Conservation (phyloP, 2,329 filamentous ascomycete species). For the Beauveria brongniartii region DNA sequence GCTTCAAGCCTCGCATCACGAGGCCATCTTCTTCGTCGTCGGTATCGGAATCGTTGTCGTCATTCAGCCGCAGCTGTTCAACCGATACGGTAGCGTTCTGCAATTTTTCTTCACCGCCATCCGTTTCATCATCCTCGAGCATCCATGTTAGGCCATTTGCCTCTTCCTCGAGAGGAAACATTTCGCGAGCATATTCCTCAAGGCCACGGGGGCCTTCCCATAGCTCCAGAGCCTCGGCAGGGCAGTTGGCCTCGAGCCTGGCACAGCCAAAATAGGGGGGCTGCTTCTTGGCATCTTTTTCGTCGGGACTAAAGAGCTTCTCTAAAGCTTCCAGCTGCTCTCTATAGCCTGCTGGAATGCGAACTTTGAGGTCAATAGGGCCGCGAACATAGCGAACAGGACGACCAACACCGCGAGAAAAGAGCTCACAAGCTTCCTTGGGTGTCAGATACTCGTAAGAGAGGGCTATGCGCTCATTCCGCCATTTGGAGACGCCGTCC, state of each 20-base stretch:
- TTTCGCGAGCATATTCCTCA: constrained; percentile 90
- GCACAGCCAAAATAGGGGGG: constrained; percentile 56
- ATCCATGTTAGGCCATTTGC: constrained; percentile 95
- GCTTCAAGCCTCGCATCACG: constrained; percentile 47
- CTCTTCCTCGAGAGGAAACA: constrained; percentile 89
- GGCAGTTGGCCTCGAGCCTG: constrained; percentile 54
- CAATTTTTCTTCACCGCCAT: constrained; percentile 28
- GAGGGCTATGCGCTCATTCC: constrained; percentile 67
- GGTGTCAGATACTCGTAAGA: constrained; percentile 88
- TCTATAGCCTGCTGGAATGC: constrained; percentile 79
- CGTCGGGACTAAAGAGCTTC: constrained; percentile 46
- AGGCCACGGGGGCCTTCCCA: constrained; percentile 90
- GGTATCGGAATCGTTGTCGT: constrained; percentile 35
- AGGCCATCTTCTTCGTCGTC: constrained; percentile 50
- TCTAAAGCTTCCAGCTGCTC: constrained; percentile 71
- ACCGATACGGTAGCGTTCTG: constrained; percentile 28
- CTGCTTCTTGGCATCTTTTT: constrained; percentile 45
- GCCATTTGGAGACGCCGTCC: constrained; percentile 81
- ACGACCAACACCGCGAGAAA: constrained; percentile 68
- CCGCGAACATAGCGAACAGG: constrained; percentile 71
- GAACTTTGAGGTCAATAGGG: constrained; percentile 75
- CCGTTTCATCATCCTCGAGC: constrained; percentile 47
- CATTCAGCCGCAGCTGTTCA: constrained; percentile 33
- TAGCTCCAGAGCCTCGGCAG: constrained; percentile 66
- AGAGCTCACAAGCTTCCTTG: constrained; percentile 70